phyloP scores from a whole-genome alignment of 176 grass and related monocot genomes.

The Aegilops longissima region DNA sequence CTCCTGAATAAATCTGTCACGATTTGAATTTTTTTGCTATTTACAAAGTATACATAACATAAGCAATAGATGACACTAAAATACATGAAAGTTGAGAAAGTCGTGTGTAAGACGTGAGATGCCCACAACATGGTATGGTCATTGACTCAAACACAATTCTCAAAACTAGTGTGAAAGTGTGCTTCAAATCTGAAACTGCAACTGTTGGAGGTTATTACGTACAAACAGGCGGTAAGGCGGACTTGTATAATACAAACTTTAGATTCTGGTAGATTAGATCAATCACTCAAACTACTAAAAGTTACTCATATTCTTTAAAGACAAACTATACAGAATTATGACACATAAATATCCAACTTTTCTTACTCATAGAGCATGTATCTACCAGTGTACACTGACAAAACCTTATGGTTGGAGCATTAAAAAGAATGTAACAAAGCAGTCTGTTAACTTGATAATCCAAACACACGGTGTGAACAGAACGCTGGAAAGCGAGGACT shows the following conservation, averaged over 20 bases:
- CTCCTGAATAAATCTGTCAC: background rate
- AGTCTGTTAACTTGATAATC: background rate
- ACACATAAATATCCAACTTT: background rate
- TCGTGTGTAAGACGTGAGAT: background rate
- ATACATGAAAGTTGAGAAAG: background rate
- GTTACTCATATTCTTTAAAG: background rate
- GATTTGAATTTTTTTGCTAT: background rate
- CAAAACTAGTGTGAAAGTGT: background rate
- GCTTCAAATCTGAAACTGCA: background rate
- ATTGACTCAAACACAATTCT: background rate
- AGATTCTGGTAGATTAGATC: background rate
- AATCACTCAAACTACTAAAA: conserved; percentile 27
- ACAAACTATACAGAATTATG: background rate
- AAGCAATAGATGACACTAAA: background rate
- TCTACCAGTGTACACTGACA: conserved; percentile 7
- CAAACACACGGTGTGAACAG: conserved; percentile 12
- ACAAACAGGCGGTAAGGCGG: background rate
- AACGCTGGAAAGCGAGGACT: background rate
- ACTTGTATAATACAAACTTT: background rate
- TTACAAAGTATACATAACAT: background rate
- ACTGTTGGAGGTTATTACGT: background rate
- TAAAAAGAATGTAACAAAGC: background rate
- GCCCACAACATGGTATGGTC: background rate
- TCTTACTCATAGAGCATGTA: conserved; percentile 20
- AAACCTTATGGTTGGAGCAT: background rate